These are phyloP conservation scores for Moelleriella libera DNA, from an alignment of 2,329 filamentous ascomycete species.

Conservation along the genomic window DNA sequence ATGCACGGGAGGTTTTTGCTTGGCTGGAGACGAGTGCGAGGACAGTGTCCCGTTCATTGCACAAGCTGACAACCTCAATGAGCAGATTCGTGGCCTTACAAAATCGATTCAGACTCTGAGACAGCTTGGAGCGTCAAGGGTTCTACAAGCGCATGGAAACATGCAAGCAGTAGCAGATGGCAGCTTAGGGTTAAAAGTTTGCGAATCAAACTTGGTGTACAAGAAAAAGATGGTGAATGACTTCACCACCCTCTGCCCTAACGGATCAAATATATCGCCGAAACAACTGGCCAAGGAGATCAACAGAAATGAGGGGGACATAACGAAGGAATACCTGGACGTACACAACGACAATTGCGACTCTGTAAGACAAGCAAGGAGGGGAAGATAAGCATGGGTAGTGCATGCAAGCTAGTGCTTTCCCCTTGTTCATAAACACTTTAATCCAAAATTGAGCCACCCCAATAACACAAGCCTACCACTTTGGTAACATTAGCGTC, in stretches of 20 bases:
- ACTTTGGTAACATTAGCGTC: too few species aligned
- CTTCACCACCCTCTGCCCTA: neutral
- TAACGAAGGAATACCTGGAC: neutral
- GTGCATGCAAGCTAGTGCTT: neutral
- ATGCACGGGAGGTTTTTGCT: slow-evolving; percentile 1
- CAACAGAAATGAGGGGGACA: neutral
- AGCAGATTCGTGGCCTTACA: neutral
- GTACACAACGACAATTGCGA: neutral
- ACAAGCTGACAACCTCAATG: slow-evolving; percentile 1
- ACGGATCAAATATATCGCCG: neutral
- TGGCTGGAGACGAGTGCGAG: slow-evolving; percentile 5
- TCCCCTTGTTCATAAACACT: too few species aligned
- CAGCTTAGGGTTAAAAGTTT: slow-evolving; percentile 2
- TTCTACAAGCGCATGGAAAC: slow-evolving; percentile 3
- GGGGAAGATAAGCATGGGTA: neutral
- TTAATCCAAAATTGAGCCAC: too few species aligned
- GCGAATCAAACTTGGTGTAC: slow-evolving; percentile 3
- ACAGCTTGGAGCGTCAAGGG: slow-evolving; percentile 1
- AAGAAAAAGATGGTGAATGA: slow-evolving; percentile 1
- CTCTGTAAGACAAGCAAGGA: neutral
- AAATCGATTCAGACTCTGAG: slow-evolving; percentile 1
- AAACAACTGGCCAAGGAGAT: slow-evolving; percentile 1
- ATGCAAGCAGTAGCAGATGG: slow-evolving; percentile 1
- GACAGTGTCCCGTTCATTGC: slow-evolving; percentile 5
- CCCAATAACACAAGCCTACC: too few species aligned